Base-by-base conservation (phyloP, 768 basidiomycete genomes). In the Kondoa malvinella region DNA sequence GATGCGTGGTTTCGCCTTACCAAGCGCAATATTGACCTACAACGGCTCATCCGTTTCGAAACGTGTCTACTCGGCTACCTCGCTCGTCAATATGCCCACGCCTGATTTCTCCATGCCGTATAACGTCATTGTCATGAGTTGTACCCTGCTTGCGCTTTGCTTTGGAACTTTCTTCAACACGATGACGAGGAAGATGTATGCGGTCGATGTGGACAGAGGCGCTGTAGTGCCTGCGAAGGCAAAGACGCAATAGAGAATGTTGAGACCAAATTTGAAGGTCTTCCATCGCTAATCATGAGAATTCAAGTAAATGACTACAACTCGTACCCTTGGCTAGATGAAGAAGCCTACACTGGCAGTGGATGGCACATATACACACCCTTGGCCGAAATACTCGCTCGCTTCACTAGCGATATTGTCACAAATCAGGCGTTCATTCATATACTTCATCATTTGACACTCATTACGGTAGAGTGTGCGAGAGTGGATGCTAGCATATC, bases 61-160 rank as follows among this genome's bases (percentile, higher is more conserved):
- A 26, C 29, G 86, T 58, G 81, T 95, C 59, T 94, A 94, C 77
- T 91, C 89, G 1, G 81, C 84, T 0, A 82, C 86, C 8, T 81
- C 94, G 29, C 83, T 97, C 40, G 84, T 92, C 58, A 90, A 92
- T 76, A 82, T 95, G n/a, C 87, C 94, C n/a, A 91, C 90, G 34
- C 95, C 94, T 0, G 95, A 97, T 77, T 97, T 97, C 76, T 92
- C 89, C 77, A 97, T 97, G 95, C 95, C 95, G 0, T 97, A 97
- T 80, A 99, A 97, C 78, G 94, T 97, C 60, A 96, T 97, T 77
- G 96, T 96, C 74, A 87, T 97, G 80, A 91, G 84, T 68, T 70
- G 66, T n/a, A 77, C 77, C 29, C n/a, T 65, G 17, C 25, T 34
- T 2, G 91, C 92, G 59, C 84, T 95, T 71, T 85, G 92, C 66